phyloP scores from a whole-genome alignment of 1,284 basidiomycete species.

The Golubevia sp. region DNA sequence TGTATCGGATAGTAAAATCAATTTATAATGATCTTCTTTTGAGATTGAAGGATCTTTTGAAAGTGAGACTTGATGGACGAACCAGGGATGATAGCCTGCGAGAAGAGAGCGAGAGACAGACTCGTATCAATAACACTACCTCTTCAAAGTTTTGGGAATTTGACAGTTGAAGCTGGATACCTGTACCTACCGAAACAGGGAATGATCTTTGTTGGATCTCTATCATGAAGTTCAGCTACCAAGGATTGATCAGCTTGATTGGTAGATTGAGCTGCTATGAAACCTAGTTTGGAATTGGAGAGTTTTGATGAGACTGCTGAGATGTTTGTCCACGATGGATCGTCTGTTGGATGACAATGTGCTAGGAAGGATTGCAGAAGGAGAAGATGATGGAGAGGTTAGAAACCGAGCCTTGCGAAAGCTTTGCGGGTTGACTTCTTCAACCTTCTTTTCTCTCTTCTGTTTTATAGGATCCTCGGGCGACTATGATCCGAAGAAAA shows the following conservation, averaged over 20 bases:
- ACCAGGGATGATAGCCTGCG: constrained; percentile 82
- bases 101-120: not conserved
- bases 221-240: constrained; percentile 69
- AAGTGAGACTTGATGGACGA: constrained; percentile 72
- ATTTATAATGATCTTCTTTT: constrained; percentile 72
- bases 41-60: constrained; percentile 20
- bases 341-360: constrained; percentile 77
- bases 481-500: too few species aligned
- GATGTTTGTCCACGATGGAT: constrained; percentile 60
- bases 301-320: constrained; percentile 62
- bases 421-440: too few species aligned
- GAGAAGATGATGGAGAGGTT: too few species aligned
- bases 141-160: not conserved
- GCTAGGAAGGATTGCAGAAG: too few species aligned
- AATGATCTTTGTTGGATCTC: constrained; percentile 71
- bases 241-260: constrained; percentile 72
- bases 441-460: too few species aligned
- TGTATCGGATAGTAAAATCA: constrained; percentile 64
- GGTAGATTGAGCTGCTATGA: constrained; percentile 59
- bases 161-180: constrained; percentile 9
- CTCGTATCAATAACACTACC: too few species aligned
- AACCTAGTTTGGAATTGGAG: constrained; percentile 62
- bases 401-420: too few species aligned
- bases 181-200: constrained; percentile 71
- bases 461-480: too few species aligned